Base-by-base conservation (phyloP, 2,329 filamentous ascomycete species). In the Hysterium pulicare region DNA sequence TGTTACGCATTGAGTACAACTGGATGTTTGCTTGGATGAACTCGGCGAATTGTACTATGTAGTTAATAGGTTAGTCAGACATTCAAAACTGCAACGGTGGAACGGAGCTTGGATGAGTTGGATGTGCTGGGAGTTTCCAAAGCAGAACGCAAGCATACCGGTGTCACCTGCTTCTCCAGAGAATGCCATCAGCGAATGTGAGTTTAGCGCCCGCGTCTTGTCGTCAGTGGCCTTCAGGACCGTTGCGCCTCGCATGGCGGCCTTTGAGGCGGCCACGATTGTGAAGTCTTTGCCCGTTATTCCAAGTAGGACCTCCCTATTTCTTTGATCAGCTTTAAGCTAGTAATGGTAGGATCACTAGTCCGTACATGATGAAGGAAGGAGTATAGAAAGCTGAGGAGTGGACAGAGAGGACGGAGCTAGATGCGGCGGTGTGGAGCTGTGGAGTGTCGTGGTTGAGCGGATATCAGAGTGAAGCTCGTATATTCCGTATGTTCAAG, bases 221-320 rank as follows among this genome's bases (percentile, higher is more conserved):
- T 98, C 91, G 71, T 98, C 94, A 55, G 83, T 81, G 45, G 88
- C 82, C 74, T 98, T 98, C 66, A 98, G 84, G 70, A 98, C 86
- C 46, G 91, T 96, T 51, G 90, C 88, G 62, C 93, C 93, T 75
- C 93, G 84, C 90, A 97, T 97, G 61, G 90, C 88, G 66, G 93
- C 93, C 78, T 98, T 97, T 51, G 90, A 97, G 61, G 93, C 88
- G 62, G 90, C 93, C 69, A 98, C 84, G 79, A 98, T 83, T 75
- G 90, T 94, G 71, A 96, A 98, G 81, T 98, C 94, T 78, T 95
- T 95, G 76, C 93, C 94, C 47, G 91, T 96, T 71, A 98, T 95
- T 64, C 93, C 93, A 59, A 98, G 81, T 67, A 98, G 81, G 69
- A 97, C 88, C 83, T 98, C 93, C 93, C 90, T 97, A 46, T 7